A percentile compares a stretch with the other conserved stretches of the same genome.
phyloP scores from a whole-genome alignment of 768 basidiomycete species.

The Collybia sordida region DNA sequence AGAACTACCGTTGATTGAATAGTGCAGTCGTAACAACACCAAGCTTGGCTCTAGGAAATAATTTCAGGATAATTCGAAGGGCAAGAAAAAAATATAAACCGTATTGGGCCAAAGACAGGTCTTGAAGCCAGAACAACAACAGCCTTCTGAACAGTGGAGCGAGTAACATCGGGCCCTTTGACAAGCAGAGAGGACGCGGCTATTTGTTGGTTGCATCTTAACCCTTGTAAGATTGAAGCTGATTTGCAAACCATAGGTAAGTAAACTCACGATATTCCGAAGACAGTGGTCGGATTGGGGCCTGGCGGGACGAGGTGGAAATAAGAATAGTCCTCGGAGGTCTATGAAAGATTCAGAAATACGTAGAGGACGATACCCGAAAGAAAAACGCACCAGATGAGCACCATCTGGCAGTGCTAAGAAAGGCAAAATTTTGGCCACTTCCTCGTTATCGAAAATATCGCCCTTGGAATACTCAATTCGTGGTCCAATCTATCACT shows the following conservation, averaged over 20 bases:
- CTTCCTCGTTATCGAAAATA: conserved; percentile 82
- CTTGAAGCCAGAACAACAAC: conserved; percentile 91
- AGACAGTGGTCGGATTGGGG: conserved; percentile 76
- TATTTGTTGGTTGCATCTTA: conserved; percentile 94
- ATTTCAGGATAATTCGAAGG: neutral
- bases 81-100: conserved; percentile 39
- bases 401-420: conserved; percentile 97
- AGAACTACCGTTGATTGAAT: conserved; percentile 76
- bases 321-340: conserved; percentile 93
- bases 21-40: conserved; percentile 92
- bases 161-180: conserved; percentile 83
- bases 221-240: no score
- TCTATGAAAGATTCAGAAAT: conserved; percentile 38
- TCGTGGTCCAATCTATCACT: conserved; percentile 80
- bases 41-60: conserved; percentile 69
- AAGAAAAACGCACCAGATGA: conserved; percentile 66
- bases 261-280: conserved; percentile 86
- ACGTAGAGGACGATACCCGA: neutral
- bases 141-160: conserved; percentile 96
- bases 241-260: no score
- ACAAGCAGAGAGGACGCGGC: conserved; percentile 74
- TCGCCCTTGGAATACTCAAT: conserved; percentile 83
- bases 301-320: conserved; percentile 85
- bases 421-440: conserved; percentile 86
- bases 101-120: conserved; percentile 91